Conservation (phyloP, 2,329 filamentous ascomycete genomes). For the Talaromyces piceae region DNA sequence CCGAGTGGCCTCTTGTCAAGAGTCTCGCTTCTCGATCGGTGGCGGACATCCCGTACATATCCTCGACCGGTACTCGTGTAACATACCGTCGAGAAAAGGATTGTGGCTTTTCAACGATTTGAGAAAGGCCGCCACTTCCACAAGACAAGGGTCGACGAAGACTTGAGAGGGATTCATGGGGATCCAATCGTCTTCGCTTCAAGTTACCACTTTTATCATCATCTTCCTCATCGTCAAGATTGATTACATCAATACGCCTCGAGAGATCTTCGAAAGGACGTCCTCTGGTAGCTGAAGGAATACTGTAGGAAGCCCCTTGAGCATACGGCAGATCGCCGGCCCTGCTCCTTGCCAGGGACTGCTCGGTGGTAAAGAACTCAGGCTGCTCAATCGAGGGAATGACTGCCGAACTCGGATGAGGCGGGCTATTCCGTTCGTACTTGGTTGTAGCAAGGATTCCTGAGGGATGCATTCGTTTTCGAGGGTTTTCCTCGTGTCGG, state of each 20-base stretch:
- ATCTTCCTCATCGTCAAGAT: conserved; percentile 19
- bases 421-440: conserved; percentile 14
- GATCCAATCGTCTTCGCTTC: conserved; percentile 29
- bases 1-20: not conserved
- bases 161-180: conserved; percentile 15
- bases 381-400: conserved; percentile 31
- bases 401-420: conserved; percentile 21
- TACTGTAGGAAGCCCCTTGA: conserved; percentile 19
- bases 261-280: conserved; percentile 18
- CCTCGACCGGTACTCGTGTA: not conserved
- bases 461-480: conserved; percentile 14
- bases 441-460: conserved; percentile 13
- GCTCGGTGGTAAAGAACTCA: conserved; percentile 12
- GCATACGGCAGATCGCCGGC: conserved; percentile 8
- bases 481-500: conserved; percentile 12
- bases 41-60: not conserved
- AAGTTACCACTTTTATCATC: conserved; percentile 19
- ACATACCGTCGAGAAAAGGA: not conserved
- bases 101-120: not conserved
- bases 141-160: not conserved
- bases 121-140: conserved; percentile 9
- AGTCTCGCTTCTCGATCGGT: not conserved
- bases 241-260: conserved; percentile 15
- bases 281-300: conserved; percentile 24
- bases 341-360: not conserved